Conservation (phyloP, 352 stramenopile genomes). For the Globisporangium cylindrosporum region DNA sequence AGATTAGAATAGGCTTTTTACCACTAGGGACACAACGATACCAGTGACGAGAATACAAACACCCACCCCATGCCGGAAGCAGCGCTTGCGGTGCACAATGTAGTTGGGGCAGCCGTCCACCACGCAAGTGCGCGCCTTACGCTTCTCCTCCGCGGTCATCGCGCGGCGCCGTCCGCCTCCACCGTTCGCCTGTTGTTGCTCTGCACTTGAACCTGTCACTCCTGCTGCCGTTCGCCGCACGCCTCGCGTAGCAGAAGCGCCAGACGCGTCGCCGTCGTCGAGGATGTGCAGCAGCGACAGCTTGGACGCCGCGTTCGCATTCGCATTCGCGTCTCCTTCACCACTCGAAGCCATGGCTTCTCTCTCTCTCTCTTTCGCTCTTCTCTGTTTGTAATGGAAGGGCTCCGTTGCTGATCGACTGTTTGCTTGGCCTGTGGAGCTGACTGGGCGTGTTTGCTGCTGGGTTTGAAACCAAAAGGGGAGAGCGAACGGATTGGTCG, state of each 20-base stretch:
- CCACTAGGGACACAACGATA: not conserved
- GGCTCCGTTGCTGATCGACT: no score
- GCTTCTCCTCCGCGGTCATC: constrained; percentile 27
- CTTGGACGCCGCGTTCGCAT: not conserved
- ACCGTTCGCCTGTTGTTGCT: not conserved
- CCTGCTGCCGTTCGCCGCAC: not conserved
- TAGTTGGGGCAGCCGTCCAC: constrained; percentile 41
- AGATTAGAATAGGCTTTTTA: not conserved
- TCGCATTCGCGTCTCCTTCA: no score
- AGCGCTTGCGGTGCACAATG: constrained; percentile 43
- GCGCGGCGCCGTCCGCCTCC: no score
- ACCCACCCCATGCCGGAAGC: constrained; percentile 34
- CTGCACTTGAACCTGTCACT: no score
- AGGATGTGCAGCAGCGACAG: not conserved
- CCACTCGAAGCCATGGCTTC: no score
- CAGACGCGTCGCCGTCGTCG: not conserved
- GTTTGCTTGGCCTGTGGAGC: no score
- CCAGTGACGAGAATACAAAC: no score
- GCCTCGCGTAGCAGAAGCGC: not conserved
- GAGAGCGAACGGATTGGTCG: no score
- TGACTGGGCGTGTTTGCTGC: no score
- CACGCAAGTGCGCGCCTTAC: constrained; percentile 30
- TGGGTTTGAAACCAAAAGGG: no score
- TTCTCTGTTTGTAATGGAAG: no score
- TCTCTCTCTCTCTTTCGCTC: no score